These are phyloP conservation scores for Arthroderma uncinatum DNA, from an alignment of 2,329 filamentous ascomycete genomes.

Conservation along the genomic window DNA sequence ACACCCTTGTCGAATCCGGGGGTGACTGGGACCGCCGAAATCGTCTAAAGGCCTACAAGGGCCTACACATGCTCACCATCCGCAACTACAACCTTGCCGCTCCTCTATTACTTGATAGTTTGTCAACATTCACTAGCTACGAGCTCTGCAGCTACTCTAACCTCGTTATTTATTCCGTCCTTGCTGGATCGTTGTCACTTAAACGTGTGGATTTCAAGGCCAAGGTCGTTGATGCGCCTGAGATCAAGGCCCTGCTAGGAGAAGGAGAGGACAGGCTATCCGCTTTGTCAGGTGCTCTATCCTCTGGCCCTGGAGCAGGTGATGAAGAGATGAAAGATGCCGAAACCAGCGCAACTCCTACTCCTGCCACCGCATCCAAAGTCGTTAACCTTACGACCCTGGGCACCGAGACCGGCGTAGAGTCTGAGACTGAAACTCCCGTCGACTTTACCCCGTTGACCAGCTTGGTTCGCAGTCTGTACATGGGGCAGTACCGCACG, in stretches of 20 bases:
- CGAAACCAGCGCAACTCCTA: slow-evolving; percentile 24
- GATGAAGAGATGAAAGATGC: slow-evolving; percentile 66
- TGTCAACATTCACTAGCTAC: slow-evolving; percentile 97
- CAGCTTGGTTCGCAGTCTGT: slow-evolving; percentile 79
- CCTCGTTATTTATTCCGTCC: slow-evolving; percentile 88
- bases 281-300: slow-evolving; percentile 67
- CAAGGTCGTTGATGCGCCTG: slow-evolving; percentile 94
- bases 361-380: slow-evolving; percentile 47
- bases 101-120: slow-evolving; percentile 85
- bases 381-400: slow-evolving; percentile 83
- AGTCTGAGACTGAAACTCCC: slow-evolving; percentile 66
- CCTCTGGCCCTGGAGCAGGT: slow-evolving; percentile 63
- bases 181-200: slow-evolving; percentile 85
- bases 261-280: slow-evolving; percentile 78
- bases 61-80: slow-evolving; percentile 81
- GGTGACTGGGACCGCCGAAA: slow-evolving; percentile 98
- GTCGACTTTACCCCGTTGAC: slow-evolving; percentile 85
- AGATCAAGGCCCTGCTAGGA: slow-evolving; percentile 94
- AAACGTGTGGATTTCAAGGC: slow-evolving; percentile 98
- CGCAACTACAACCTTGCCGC: slow-evolving; percentile 84
- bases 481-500: slow-evolving; percentile 83
- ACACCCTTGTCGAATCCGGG: slow-evolving; percentile 80
- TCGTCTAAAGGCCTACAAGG: slow-evolving; percentile 96
- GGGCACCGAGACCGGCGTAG: slow-evolving; percentile 51
- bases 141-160: slow-evolving; percentile 95